Evolutionary conservation across 2,329 filamentous ascomycete species (phyloP).

Genomic region (Xylaria polymorpha): DNA sequence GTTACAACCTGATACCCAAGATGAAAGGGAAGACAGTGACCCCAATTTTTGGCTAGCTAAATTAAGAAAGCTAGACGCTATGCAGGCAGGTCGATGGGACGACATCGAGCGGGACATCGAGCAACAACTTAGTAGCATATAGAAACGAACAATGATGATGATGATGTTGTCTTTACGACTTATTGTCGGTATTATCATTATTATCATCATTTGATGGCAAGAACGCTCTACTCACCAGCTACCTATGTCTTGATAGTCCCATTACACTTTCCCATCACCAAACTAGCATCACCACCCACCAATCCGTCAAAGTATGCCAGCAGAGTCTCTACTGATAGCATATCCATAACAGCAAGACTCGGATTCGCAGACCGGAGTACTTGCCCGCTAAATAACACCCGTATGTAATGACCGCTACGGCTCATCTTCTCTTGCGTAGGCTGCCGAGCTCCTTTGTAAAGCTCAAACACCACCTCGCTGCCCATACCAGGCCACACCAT

Average conservation of each 20-base stretch:
- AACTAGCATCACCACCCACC: conserved; percentile 64
- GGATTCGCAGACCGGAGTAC: conserved; percentile 76
- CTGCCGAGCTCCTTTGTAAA: conserved; percentile 59
- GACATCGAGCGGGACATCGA: conserved; percentile 67
- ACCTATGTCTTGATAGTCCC: conserved; percentile 36
- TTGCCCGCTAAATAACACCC: conserved; percentile 78
- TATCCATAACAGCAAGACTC: conserved; percentile 73
- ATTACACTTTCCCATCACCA: conserved; percentile 55
- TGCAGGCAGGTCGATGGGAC: conserved; percentile 79
- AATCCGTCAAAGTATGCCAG: conserved; percentile 78
- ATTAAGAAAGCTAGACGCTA: conserved; percentile 76
- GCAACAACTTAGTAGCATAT: conserved; percentile 42
- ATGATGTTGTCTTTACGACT: conserved; percentile 18
- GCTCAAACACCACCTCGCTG: conserved; percentile 79
- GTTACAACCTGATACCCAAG: conserved; percentile 60
- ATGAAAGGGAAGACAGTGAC: conserved; percentile 56
- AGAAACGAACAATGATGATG: conserved; percentile 30
- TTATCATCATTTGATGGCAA: not conserved
- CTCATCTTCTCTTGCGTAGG: conserved; percentile 30
- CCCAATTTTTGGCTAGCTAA: conserved; percentile 70
- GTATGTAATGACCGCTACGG: conserved; percentile 61
- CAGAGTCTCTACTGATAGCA: conserved; percentile 74
- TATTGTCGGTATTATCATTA: conserved; percentile 15
- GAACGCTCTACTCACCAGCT: not conserved
- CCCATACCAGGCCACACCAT: conserved; percentile 93